These are phyloP conservation scores for Nemania sp. DNA, from an alignment of 2,329 filamentous ascomycete species.

Conservation along the genomic window DNA sequence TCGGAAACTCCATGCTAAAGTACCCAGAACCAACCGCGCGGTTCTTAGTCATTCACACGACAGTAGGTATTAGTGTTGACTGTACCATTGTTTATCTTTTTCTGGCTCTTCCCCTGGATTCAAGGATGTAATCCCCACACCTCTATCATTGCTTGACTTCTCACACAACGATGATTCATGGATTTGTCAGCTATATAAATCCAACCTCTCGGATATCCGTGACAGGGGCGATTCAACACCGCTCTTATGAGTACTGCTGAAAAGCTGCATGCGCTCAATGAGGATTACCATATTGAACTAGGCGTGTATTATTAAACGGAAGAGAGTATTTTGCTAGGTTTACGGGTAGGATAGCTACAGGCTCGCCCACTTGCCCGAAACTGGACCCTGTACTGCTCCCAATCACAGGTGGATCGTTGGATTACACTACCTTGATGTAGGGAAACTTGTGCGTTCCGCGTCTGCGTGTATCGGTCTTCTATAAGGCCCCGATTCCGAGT, in stretches of 20 bases:
- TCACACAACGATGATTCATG: not conserved
- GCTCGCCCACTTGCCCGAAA: not conserved
- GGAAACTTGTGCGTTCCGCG: not conserved
- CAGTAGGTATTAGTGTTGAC: not conserved
- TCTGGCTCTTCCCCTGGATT: not conserved
- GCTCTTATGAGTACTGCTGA: not conserved
- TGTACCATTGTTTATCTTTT: not conserved
- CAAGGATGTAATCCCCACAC: not conserved
- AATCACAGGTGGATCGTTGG: not conserved
- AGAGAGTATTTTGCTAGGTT: not conserved
- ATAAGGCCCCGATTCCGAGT: constrained; percentile 6
- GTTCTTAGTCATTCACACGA: constrained; percentile 18
- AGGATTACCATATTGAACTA: not conserved
- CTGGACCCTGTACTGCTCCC: not conserved
- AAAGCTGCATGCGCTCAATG: not conserved
- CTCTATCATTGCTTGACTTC: not conserved
- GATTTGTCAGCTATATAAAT: not conserved
- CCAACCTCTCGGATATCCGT: not conserved
- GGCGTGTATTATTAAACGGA: not conserved
- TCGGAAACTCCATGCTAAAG: too few relatives aligned
- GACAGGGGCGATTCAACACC: not conserved
- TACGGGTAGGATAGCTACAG: too few relatives aligned
- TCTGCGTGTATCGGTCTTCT: constrained; percentile 8
- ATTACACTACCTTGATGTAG: not conserved
- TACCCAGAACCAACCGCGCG: constrained; percentile 10